Conservation (phyloP, 2,329 filamentous ascomycete species). For the Claviceps humidiphila region DNA sequence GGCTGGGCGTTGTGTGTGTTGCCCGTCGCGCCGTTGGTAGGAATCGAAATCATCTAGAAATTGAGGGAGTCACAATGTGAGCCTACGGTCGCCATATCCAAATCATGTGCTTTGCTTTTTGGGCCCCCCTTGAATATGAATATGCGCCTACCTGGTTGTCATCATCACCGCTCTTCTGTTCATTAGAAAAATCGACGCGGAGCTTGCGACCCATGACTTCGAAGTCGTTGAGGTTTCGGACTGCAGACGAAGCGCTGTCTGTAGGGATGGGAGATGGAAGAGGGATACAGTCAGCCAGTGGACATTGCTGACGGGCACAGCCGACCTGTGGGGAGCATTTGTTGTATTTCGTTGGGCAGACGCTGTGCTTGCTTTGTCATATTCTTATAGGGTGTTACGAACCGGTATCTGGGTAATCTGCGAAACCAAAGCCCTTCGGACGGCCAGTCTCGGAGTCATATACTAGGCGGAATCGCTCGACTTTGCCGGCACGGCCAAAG, state of each 20-base stretch:
- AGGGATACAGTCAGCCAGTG: constrained; percentile 8
- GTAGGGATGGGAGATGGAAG: background rate
- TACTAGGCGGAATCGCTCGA: constrained; percentile 83
- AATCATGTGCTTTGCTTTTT: background rate
- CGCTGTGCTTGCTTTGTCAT: background rate
- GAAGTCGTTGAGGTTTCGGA: constrained; percentile 88
- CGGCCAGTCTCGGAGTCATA: constrained; percentile 91
- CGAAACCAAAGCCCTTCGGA: constrained; percentile 93
- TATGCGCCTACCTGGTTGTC: constrained; percentile 13
- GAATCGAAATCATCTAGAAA: constrained; percentile 10
- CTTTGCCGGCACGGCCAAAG: constrained; percentile 78
- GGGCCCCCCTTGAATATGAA: no score
- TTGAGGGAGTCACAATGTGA: background rate
- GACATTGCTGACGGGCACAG: background rate
- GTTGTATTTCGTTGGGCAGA: background rate
- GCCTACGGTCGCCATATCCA: background rate
- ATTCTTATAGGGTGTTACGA: constrained; percentile 13
- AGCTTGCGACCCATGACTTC: constrained; percentile 92
- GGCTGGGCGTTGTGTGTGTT: constrained; percentile 20
- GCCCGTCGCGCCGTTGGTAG: constrained; percentile 21
- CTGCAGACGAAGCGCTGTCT: constrained; percentile 79
- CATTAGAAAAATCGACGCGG: constrained; percentile 90
- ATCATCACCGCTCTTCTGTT: constrained; percentile 62
- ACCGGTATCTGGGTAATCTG: constrained; percentile 89
- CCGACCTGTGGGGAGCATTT: no score